These are phyloP conservation scores for Castanopsis chinensis DNA, from an alignment of 306 rosid genomes.

Conservation along the genomic window DNA sequence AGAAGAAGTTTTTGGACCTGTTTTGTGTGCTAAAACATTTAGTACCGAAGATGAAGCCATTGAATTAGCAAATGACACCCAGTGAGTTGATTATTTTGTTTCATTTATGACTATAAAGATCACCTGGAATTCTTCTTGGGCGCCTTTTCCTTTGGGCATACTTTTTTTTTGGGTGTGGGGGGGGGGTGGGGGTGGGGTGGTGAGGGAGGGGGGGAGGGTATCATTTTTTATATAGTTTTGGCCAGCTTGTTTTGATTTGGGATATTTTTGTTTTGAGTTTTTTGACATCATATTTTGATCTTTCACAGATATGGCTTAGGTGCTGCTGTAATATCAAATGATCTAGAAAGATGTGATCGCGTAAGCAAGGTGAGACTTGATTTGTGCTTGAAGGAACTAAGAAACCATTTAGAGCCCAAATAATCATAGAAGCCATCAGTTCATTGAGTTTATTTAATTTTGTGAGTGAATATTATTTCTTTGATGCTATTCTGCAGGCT, in stretches of 20 bases:
- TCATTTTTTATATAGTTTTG: slow-evolving; percentile 1
- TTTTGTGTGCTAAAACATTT: slow-evolving; percentile 89
- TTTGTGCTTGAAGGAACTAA: neutral
- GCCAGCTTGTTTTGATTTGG: slow-evolving; percentile 12
- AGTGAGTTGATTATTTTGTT: slow-evolving; percentile 47
- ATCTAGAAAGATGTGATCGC: slow-evolving; percentile 93
- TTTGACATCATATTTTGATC: slow-evolving; percentile 21
- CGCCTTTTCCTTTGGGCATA: neutral
- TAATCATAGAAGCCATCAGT: slow-evolving; percentile 4
- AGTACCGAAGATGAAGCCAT: slow-evolving; percentile 90
- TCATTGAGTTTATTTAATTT: neutral
- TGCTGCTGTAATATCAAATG: slow-evolving; percentile 86
- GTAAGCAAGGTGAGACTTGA: slow-evolving; percentile 63
- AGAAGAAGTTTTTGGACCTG: slow-evolving; percentile 97
- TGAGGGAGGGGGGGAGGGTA: too few species aligned
- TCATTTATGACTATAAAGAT: slow-evolving; percentile 3
- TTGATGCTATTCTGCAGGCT: slow-evolving; percentile 51
- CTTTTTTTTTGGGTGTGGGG: neutral
- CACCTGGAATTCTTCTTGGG: neutral
- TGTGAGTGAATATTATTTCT: slow-evolving; percentile 8
- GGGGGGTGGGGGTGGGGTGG: rapidly evolving
- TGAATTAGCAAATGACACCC: slow-evolving; percentile 79
- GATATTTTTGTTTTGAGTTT: neutral
- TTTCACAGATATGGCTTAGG: slow-evolving; percentile 80
- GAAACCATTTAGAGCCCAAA: neutral